Evolutionary conservation across 495 filamentous ascomycete species (phyloP).

Genomic region (Neurospora sp.): DNA sequence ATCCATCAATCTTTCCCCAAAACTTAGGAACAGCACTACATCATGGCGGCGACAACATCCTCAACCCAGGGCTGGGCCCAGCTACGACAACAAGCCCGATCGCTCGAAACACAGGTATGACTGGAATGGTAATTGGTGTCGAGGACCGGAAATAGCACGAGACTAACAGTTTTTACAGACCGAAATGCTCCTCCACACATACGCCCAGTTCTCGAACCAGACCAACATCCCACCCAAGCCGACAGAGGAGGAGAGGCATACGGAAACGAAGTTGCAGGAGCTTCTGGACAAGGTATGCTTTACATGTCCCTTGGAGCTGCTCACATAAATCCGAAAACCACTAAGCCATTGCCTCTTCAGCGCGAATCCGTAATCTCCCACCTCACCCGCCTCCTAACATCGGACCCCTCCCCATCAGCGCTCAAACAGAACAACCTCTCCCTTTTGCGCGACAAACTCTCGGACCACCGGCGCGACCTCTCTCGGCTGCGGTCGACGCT

Average conservation of each 20-base stretch:
- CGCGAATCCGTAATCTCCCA: constrained; percentile 73
- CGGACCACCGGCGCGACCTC: constrained; percentile 79
- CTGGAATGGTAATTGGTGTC: not conserved
- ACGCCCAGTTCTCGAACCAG: constrained; percentile 84
- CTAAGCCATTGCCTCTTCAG: constrained; percentile 29
- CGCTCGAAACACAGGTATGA: constrained; percentile 80
- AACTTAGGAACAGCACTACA: not conserved
- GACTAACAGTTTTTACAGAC: constrained; percentile 46
- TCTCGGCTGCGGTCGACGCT: constrained; percentile 58
- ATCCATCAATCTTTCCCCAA: not conserved
- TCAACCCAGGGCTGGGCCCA: constrained; percentile 82
- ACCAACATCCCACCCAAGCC: constrained; percentile 72
- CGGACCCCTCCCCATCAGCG: constrained; percentile 83
- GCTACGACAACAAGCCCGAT: constrained; percentile 84
- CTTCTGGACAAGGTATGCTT: constrained; percentile 60
- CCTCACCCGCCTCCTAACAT: constrained; percentile 83
- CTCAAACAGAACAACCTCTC: constrained; percentile 90
- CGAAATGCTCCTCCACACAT: constrained; percentile 85
- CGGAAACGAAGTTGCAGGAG: constrained; percentile 75
- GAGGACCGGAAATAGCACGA: constrained; percentile 2
- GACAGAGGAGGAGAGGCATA: constrained; percentile 70
- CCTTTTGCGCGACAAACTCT: constrained; percentile 81
- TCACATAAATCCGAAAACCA: not conserved
- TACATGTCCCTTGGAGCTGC: not conserved
- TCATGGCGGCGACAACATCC: constrained; percentile 59